Conservation (phyloP, 1,284 basidiomycete genomes). For the Inonotus hispidus region DNA sequence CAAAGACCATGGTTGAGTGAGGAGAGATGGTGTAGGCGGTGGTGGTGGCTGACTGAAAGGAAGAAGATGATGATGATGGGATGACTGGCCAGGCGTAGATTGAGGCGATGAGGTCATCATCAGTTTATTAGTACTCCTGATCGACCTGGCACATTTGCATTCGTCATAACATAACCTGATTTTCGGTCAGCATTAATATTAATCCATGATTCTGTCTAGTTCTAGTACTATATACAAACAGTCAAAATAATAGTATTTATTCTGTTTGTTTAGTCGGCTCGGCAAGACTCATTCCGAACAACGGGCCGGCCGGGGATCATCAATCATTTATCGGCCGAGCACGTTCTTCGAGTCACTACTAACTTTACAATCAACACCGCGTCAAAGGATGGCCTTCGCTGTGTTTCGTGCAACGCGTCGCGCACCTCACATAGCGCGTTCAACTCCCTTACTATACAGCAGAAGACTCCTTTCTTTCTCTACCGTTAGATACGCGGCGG, state of each 20-base stretch:
- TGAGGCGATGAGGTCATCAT: conserved; percentile 6
- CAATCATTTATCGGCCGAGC: neutral
- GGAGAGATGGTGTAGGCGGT: too few species aligned
- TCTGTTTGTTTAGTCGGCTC: too few species aligned
- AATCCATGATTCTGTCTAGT: neutral
- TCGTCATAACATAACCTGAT: neutral
- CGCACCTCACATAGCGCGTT: neutral
- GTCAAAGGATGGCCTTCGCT: conserved; percentile 8
- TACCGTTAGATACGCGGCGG: neutral
- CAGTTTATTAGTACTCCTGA: neutral
- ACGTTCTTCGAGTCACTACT: neutral
- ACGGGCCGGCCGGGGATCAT: neutral
- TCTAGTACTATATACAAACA: too few species aligned
- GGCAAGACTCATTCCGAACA: neutral
- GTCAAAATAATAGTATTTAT: too few species aligned
- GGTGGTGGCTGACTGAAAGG: neutral
- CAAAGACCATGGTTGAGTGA: conserved; percentile 25
- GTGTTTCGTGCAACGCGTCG: conserved; percentile 6
- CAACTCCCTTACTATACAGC: neutral
- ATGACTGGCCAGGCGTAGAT: too few species aligned
- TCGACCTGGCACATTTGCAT: neutral
- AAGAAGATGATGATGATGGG: neutral
- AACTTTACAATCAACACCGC: neutral
- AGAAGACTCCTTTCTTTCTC: conserved; percentile 1
- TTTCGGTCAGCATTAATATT: neutral